A percentile compares a stretch with the other conserved stretches of the same genome.
phyloP scores from a whole-genome alignment of 306 rosid genomes.

The Medicago ruthenica region DNA sequence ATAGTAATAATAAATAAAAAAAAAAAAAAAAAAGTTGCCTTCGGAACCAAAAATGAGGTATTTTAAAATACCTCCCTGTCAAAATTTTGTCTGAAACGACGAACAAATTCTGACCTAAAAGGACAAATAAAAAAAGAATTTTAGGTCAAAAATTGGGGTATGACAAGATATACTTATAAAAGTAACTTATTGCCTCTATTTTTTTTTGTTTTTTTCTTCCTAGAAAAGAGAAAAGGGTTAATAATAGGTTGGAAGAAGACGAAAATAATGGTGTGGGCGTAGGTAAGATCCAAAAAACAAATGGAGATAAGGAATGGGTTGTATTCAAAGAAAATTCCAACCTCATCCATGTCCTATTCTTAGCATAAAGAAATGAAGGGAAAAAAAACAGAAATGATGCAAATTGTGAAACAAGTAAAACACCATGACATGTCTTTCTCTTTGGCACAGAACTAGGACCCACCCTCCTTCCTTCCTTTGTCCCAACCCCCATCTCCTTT shows the following conservation, averaged over 20 bases:
- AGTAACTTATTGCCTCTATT: background rate
- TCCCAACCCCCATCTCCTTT: background rate
- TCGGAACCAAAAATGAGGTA: too few relatives aligned
- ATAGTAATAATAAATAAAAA: too few relatives aligned
- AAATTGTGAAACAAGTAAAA: slow-evolving; percentile 11
- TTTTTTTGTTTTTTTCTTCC: background rate
- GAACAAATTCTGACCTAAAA: too few relatives aligned
- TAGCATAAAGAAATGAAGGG: background rate
- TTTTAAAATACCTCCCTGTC: too few relatives aligned
- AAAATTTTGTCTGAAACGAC: too few relatives aligned
- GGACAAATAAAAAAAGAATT: too few relatives aligned
- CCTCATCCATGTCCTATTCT: slow-evolving; percentile 3
- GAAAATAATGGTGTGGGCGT: slow-evolving; percentile 9
- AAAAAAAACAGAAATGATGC: background rate
- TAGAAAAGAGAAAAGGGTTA: background rate
- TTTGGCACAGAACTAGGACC: background rate
- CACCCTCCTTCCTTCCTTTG: slow-evolving; percentile 8
- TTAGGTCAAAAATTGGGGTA: too few relatives aligned
- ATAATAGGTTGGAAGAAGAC: slow-evolving; percentile 6
- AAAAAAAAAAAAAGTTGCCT: too few relatives aligned
- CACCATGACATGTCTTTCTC: background rate
- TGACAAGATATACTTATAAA: background rate
- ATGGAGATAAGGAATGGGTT: slow-evolving; percentile 22
- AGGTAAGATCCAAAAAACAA: background rate
- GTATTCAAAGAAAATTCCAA: background rate